A percentile compares a stretch with the other conserved stretches of the same genome.
Conservation (phyloP, 257 asterid species). For the Capsicum baccatum region DNA sequence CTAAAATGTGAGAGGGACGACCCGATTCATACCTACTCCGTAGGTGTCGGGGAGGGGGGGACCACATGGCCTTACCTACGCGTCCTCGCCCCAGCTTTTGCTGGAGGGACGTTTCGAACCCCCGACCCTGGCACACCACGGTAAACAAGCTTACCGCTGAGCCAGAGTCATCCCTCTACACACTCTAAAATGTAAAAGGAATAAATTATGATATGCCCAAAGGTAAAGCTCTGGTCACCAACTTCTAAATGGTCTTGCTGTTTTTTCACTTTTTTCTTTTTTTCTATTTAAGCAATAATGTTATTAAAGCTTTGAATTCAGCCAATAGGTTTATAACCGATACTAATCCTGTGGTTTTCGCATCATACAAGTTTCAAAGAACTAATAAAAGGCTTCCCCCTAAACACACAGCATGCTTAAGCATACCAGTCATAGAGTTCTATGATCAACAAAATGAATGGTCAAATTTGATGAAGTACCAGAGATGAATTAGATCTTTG, state of each 20-base stretch:
- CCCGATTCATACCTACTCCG: too few relatives aligned
- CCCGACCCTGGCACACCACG: too few relatives aligned
- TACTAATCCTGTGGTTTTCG: neutral
- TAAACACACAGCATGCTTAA: neutral
- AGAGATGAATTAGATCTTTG: conserved; percentile 88
- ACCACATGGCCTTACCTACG: too few relatives aligned
- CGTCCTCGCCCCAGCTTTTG: too few relatives aligned
- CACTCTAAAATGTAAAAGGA: neutral
- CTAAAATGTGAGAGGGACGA: too few relatives aligned
- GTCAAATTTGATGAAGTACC: conserved; percentile 47
- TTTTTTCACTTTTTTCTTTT: neutral
- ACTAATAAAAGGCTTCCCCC: neutral
- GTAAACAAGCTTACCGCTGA: too few relatives aligned
- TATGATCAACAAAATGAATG: conserved; percentile 12
- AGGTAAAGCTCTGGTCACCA: neutral
- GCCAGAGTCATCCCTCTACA: too few relatives aligned
- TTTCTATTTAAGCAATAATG: neutral
- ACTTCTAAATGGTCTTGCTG: conserved; percentile 14
- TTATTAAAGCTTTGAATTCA: neutral
- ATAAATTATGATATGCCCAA: neutral
- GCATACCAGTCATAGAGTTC: neutral
- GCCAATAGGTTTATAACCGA: neutral
- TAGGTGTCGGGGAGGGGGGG: too few relatives aligned
- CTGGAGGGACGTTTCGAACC: too few relatives aligned
- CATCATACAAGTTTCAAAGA: conserved; percentile 16